These are phyloP conservation scores for Naganishia onofrii DNA, from an alignment of 768 basidiomycete genomes.

Conservation along the genomic window DNA sequence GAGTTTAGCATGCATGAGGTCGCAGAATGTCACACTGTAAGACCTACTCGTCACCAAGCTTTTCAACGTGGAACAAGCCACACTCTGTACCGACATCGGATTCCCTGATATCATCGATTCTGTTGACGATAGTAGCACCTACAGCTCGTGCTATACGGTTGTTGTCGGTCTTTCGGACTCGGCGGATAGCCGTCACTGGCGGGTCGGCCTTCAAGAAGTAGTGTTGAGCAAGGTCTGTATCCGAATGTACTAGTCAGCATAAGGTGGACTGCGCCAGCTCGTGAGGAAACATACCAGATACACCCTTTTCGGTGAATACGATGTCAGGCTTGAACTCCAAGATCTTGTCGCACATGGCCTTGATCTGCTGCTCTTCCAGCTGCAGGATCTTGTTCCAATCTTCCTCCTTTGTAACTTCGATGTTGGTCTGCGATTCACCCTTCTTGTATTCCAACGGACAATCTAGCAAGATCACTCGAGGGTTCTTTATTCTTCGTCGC, in stretches of 20 bases:
- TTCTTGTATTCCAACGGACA: slow-evolving; percentile 99
- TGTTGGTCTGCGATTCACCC: slow-evolving; percentile 96
- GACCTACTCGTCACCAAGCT: slow-evolving; percentile 85
- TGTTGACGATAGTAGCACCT: slow-evolving; percentile 94
- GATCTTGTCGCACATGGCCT: slow-evolving; percentile 75
- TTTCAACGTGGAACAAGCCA: slow-evolving; percentile 94
- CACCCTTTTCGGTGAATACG: slow-evolving; percentile 94
- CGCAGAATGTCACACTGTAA: neutral
- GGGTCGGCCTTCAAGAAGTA: slow-evolving; percentile 74
- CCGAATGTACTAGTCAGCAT: neutral
- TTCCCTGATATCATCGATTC: slow-evolving; percentile 89
- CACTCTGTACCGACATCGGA: slow-evolving; percentile 87
- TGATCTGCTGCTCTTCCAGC: slow-evolving; percentile 96
- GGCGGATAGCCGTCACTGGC: slow-evolving; percentile 78
- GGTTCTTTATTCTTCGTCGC: slow-evolving; percentile 84
- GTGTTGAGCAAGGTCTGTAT: slow-evolving; percentile 86
- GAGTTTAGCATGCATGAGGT: neutral
- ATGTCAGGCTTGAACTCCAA: slow-evolving; percentile 93
- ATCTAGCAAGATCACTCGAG: slow-evolving; percentile 82
- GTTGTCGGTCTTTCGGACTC: slow-evolving; percentile 98
- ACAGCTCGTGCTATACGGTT: slow-evolving; percentile 95
- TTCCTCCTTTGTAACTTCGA: slow-evolving; percentile 89
- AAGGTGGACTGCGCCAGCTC: neutral
- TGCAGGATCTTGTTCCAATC: slow-evolving; percentile 90
- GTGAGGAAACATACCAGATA: slow-evolving; percentile 57